These are phyloP conservation scores for Volvariella surrecta DNA, from an alignment of 1,284 basidiomycete species.

Conservation along the genomic window DNA sequence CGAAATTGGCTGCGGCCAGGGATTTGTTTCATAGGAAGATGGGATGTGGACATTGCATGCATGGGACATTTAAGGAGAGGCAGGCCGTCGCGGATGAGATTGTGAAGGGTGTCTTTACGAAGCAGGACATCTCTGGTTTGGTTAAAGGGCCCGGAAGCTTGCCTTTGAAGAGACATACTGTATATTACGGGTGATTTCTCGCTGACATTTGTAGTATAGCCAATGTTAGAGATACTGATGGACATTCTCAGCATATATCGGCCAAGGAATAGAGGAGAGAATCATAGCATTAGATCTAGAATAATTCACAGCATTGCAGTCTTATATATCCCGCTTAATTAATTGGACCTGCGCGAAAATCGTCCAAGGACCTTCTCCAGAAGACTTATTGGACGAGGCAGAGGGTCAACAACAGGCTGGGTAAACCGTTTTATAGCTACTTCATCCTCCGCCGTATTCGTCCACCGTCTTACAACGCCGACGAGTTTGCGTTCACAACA, in stretches of 20 bases:
- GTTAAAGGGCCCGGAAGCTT: too few relatives aligned
- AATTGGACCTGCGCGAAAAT: too few relatives aligned
- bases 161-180: too few relatives aligned
- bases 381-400: too few relatives aligned
- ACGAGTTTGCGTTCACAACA: constrained; percentile 47
- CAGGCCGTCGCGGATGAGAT: constrained; percentile 19
- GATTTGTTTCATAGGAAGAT: constrained; percentile 20
- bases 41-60: constrained; percentile 14
- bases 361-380: too few relatives aligned
- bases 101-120: constrained; percentile 15
- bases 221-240: too few relatives aligned
- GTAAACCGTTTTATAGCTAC: constrained; percentile 14
- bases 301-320: too few relatives aligned
- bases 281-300: too few relatives aligned
- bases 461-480: constrained; percentile 33
- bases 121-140: not conserved
- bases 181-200: not conserved
- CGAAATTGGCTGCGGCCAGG: constrained; percentile 21
- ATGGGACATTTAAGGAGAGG: constrained; percentile 14
- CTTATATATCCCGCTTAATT: too few relatives aligned
- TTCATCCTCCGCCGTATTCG: constrained; percentile 13
- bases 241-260: too few relatives aligned
- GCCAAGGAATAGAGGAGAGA: too few relatives aligned
- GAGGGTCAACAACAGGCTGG: constrained; percentile 10
- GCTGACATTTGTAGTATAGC: not conserved